phyloP scores from a whole-genome alignment of 2,329 filamentous ascomycete genomes.

The Massarina eburnea region DNA sequence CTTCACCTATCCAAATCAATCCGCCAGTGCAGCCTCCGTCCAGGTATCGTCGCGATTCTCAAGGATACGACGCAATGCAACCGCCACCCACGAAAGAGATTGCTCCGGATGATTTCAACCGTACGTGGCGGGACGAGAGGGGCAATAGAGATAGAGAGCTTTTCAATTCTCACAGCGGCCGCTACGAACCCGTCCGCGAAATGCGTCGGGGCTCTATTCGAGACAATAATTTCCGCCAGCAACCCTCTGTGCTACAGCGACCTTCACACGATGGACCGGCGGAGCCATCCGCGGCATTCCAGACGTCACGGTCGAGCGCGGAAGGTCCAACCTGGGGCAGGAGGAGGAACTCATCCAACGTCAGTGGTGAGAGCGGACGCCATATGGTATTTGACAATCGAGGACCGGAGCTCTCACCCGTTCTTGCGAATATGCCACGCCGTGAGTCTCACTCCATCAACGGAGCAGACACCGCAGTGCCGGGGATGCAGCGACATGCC shows the following conservation, averaged over 20 bases:
- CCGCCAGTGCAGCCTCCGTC: slow-evolving; percentile 50
- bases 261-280: slow-evolving; percentile 66
- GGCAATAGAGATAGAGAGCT: slow-evolving; percentile 71
- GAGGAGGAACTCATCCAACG: slow-evolving; percentile 84
- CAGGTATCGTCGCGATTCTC: slow-evolving; percentile 58
- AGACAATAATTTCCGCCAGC: slow-evolving; percentile 70
- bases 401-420: slow-evolving; percentile 40
- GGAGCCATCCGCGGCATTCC: slow-evolving; percentile 85
- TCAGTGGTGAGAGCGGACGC: slow-evolving; percentile 79
- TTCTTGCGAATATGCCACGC: slow-evolving; percentile 29
- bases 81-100: slow-evolving; percentile 74
- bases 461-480: slow-evolving; percentile 23
- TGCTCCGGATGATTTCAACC: slow-evolving; percentile 88
- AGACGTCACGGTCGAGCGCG: slow-evolving; percentile 72
- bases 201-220: slow-evolving; percentile 67
- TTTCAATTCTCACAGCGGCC: slow-evolving; percentile 92
- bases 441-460: slow-evolving; percentile 35
- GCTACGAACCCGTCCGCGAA: slow-evolving; percentile 85
- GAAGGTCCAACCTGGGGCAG: slow-evolving; percentile 66
- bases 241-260: slow-evolving; percentile 79
- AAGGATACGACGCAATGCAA: slow-evolving; percentile 57
- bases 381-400: slow-evolving; percentile 60
- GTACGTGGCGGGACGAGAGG: slow-evolving; percentile 76
- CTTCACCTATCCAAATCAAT: slow-evolving; percentile 69
- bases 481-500: slow-evolving; percentile 24